phyloP scores from a whole-genome alignment of 2,329 filamentous ascomycete species.

The Sporothrix globosa region DNA sequence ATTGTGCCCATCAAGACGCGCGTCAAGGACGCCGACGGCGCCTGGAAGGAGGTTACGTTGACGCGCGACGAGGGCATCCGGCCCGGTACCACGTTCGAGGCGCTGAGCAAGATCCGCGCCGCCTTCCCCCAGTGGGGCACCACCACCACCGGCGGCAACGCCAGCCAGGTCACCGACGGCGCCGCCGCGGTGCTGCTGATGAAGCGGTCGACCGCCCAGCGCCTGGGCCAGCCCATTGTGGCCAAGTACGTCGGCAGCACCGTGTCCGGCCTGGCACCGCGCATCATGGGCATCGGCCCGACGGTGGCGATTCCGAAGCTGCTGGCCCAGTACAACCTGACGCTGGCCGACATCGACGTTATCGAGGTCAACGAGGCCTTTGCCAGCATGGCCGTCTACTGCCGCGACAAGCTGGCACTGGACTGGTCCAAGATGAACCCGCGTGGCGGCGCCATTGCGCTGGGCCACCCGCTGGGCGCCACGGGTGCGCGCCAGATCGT shows the following conservation, averaged over 20 bases:
- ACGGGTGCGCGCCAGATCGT: conserved; percentile 83
- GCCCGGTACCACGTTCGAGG: conserved; percentile 83
- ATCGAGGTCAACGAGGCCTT: conserved; percentile 98
- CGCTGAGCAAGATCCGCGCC: conserved; percentile 78
- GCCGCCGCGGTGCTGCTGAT: conserved; percentile 88
- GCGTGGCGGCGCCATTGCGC: conserved; percentile 78
- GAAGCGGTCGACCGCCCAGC: conserved; percentile 87
- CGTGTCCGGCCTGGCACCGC: conserved; percentile 83
- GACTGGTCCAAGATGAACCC: conserved; percentile 79
- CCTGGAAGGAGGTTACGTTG: conserved; percentile 75
- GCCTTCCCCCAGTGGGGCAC: conserved; percentile 91
- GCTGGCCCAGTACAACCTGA: conserved; percentile 75
- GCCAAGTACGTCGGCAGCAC: conserved; percentile 94
- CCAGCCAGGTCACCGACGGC: conserved; percentile 92
- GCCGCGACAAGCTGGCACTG: conserved; percentile 70
- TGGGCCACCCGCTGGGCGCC: conserved; percentile 74
- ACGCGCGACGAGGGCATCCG: conserved; percentile 89
- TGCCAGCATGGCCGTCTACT: conserved; percentile 97
- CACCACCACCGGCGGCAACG: conserved; percentile 87
- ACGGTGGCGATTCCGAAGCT: conserved; percentile 79
- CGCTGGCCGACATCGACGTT: conserved; percentile 81
- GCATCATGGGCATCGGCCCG: conserved; percentile 95
- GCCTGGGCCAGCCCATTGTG: conserved; percentile 86
- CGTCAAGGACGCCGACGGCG: conserved; percentile 81
- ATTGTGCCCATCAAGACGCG: conserved; percentile 84